Percentiles rank a stretch among this genome's conserved stretches.
These are phyloP conservation scores for Neostapfia colusana DNA, from an alignment of 176 grass and related monocot species.

Conservation along the genomic window DNA sequence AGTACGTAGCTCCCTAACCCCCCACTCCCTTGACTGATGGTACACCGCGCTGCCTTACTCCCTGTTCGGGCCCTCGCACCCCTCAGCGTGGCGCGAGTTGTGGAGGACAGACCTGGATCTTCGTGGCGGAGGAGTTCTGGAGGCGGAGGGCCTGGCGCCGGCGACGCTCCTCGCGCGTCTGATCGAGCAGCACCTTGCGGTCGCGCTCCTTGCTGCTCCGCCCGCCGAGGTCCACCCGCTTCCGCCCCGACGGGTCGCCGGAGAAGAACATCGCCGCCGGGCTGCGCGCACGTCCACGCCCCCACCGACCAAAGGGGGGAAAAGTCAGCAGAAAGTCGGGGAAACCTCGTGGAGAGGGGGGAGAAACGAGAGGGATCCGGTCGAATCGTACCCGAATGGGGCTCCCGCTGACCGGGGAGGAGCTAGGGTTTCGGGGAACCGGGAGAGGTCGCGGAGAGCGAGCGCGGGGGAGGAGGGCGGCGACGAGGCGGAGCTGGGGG, in stretches of 20 bases:
- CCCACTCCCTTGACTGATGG: neutral
- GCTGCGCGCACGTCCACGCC: neutral
- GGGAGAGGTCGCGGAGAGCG: neutral
- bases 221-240: conserved; percentile 87
- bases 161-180: conserved; percentile 81
- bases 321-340: conserved; percentile 14
- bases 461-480: neutral
- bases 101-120: conserved; percentile 81
- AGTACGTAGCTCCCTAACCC: conserved; percentile 17
- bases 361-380: neutral
- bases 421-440: conserved; percentile 41
- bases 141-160: conserved; percentile 57
- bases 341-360: too few species aligned
- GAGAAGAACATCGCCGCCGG: conserved; percentile 75
- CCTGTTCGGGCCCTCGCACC: neutral
- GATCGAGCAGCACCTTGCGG: conserved; percentile 78
- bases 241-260: conserved; percentile 75
- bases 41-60: neutral
- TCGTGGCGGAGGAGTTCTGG: conserved; percentile 73
- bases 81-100: neutral
- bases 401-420: neutral
- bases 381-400: conserved; percentile 32
- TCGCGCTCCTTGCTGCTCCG: conserved; percentile 94
- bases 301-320: conserved; percentile 18
- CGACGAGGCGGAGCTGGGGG: conserved; percentile 17